phyloP scores from a whole-genome alignment of 2,329 filamentous ascomycete genomes.

The Ophiostoma triangulosporum region DNA sequence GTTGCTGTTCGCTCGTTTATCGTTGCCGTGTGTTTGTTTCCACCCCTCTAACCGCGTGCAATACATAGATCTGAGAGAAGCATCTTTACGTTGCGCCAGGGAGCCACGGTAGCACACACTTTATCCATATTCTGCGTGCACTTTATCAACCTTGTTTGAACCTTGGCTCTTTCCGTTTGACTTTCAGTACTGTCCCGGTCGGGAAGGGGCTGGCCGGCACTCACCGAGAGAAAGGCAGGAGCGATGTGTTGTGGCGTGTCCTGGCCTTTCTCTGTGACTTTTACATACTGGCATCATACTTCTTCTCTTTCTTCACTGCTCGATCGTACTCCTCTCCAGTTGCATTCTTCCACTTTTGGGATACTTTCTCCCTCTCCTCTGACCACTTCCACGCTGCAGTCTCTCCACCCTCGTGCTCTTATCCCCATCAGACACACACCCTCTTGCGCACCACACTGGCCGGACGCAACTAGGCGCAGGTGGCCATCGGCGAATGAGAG shows the following conservation, averaged over 20 bases:
- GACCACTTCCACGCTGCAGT: conserved; percentile 1
- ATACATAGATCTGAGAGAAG: too few species aligned
- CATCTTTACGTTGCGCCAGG: conserved; percentile 7
- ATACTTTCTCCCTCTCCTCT: background rate
- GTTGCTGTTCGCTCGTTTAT: too few species aligned
- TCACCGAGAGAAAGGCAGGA: background rate
- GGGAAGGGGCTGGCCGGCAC: background rate
- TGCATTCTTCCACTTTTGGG: background rate
- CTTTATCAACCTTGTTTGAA: background rate
- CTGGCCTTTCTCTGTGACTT: too few species aligned
- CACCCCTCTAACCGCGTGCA: too few species aligned
- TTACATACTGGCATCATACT: too few species aligned
- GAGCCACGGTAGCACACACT: background rate
- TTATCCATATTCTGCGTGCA: background rate
- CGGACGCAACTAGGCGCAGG: conserved; percentile 8
- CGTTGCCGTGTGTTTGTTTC: background rate
- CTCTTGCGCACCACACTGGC: conserved; percentile 6
- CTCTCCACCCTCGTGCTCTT: conserved; percentile 2
- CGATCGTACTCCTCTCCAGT: background rate
- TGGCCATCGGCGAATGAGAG: conserved; percentile 8
- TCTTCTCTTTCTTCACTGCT: background rate
- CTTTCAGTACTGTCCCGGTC: background rate
- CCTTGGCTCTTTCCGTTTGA: background rate
- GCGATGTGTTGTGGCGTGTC: background rate
- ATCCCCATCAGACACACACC: conserved; percentile 1